A percentile compares a stretch with the other conserved stretches of the same genome.
Conservation (phyloP, 306 rosid species). For the Prunus salicina region DNA sequence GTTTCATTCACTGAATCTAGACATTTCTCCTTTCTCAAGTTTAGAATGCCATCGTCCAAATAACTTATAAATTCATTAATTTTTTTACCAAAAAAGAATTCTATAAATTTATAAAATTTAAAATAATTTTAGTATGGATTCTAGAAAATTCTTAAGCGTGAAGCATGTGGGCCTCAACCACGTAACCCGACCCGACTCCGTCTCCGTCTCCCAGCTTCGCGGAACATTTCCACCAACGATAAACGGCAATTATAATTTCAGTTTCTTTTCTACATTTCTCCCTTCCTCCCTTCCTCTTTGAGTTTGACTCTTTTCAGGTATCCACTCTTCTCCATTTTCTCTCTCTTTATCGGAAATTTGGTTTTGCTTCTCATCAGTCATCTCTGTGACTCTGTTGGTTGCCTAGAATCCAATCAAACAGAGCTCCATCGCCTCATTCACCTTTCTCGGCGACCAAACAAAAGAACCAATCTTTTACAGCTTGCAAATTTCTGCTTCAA, state of each 20-base stretch:
- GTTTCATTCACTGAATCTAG: too few relatives aligned
- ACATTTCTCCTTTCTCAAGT: too few relatives aligned
- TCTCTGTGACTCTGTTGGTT: neutral
- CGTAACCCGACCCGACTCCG: slow-evolving; percentile 1
- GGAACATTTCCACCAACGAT: slow-evolving; percentile 4
- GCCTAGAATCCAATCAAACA: neutral
- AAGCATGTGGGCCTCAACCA: neutral
- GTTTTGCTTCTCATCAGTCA: neutral
- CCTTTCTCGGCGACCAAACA: neutral
- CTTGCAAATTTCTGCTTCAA: neutral
- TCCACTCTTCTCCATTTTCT: neutral
- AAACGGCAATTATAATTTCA: neutral
- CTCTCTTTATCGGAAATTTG: neutral
- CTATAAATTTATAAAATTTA: too few relatives aligned
- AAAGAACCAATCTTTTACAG: neutral
- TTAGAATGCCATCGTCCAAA: too few relatives aligned
- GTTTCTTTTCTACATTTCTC: neutral
- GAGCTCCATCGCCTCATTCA: neutral
- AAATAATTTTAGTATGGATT: neutral
- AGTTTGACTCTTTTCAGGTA: neutral
- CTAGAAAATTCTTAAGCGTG: neutral
- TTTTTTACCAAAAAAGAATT: too few relatives aligned
- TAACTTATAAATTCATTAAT: too few relatives aligned
- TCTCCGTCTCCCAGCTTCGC: neutral
- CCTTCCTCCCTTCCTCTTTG: neutral